Evolutionary conservation across 768 basidiomycete species (phyloP).

Genomic region (Kwoniella heveanensis): DNA sequence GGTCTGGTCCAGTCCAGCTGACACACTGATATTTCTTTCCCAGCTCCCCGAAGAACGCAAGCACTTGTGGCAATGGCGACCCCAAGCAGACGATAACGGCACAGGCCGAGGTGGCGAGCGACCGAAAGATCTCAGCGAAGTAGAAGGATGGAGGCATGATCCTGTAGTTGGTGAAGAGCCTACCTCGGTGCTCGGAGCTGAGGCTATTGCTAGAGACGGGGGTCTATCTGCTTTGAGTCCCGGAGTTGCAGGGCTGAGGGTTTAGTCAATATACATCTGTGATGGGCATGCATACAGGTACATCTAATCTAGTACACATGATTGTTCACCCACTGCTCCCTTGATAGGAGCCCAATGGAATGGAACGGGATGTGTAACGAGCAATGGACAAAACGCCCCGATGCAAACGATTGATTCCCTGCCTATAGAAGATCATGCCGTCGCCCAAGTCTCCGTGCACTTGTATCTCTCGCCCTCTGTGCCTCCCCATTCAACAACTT

Average conservation of each 20-base stretch:
- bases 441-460: conserved; percentile 25
- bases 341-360: no score
- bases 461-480: conserved; percentile 20
- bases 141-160: conserved; percentile 37
- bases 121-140: conserved; percentile 34
- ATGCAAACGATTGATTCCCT: no score
- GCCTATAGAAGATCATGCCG: neutral
- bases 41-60: conserved; percentile 29
- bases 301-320: no score
- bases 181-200: neutral
- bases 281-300: no score
- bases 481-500: conserved; percentile 26
- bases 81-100: conserved; percentile 16
- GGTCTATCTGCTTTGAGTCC: neutral
- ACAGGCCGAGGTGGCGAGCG: conserved; percentile 26
- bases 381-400: no score
- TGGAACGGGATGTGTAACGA: no score
- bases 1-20: neutral
- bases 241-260: neutral
- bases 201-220: neutral
- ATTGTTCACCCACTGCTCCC: no score
- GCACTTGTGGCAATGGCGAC: conserved; percentile 30
- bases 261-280: neutral
- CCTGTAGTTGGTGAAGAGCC: neutral
- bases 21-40: neutral